Conservation (phyloP, 345 rosid genomes). For the Dipteronia dyeriana region DNA sequence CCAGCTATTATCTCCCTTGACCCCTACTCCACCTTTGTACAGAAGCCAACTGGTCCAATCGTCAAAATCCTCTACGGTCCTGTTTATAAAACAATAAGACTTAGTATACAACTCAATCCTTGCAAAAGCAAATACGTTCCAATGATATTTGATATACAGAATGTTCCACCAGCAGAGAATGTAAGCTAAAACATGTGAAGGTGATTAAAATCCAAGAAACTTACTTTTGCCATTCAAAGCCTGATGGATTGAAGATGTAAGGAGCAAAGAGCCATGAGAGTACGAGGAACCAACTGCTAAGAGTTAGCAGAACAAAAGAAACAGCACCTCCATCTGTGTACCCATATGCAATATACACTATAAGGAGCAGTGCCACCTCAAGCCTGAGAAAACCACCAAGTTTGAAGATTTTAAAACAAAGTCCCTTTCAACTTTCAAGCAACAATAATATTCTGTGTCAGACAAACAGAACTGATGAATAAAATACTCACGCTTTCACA, state of each 20-base stretch:
- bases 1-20: conserved; percentile 98
- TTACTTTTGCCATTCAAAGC: conserved; percentile 99
- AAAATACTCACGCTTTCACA: conserved; percentile 83
- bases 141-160: background rate
- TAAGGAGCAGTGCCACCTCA: conserved; percentile 95
- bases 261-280: conserved; percentile 99
- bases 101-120: background rate
- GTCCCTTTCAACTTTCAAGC: conserved; percentile 1
- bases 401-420: conserved; percentile 22
- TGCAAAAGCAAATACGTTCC: background rate
- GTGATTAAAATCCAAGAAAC: conserved; percentile 19
- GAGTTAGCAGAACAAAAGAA: conserved; percentile 73
- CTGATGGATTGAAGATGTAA: conserved; percentile 97
- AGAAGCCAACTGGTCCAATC: conserved; percentile 97
- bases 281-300: conserved; percentile 98
- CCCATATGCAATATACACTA: conserved; percentile 94
- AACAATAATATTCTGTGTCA: background rate
- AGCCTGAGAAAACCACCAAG: conserved; percentile 49
- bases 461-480: conserved; percentile 3
- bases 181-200: background rate
- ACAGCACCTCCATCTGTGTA: conserved; percentile 71
- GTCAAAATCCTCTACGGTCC: conserved; percentile 99
- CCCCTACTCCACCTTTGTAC: conserved; percentile 98
- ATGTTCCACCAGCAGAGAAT: background rate
- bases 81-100: conserved; percentile 25